Conservation (phyloP, 75 land plant genomes). For the Cupressus sempervirens region DNA sequence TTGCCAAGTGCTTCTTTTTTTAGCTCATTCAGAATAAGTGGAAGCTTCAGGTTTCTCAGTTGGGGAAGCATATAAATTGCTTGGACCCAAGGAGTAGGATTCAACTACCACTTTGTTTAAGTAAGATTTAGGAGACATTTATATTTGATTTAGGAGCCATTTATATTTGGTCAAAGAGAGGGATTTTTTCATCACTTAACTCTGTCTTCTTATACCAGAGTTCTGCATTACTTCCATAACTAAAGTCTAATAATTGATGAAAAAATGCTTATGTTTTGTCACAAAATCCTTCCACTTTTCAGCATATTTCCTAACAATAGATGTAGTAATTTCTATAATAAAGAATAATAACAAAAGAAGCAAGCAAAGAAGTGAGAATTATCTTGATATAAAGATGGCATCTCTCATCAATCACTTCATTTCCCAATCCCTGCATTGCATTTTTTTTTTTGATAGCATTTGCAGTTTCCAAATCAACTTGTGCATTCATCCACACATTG, state of each 20-base stretch:
- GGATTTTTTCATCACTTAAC: too few relatives aligned
- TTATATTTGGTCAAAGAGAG: too few relatives aligned
- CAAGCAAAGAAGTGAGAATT: neutral
- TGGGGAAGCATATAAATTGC: neutral
- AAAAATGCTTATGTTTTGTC: too few relatives aligned
- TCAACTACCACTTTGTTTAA: neutral
- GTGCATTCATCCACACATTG: neutral
- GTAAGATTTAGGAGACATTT: neutral
- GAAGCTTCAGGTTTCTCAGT: neutral
- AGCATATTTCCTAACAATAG: too few relatives aligned
- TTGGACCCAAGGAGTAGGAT: neutral
- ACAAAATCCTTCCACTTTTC: too few relatives aligned
- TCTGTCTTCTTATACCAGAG: too few relatives aligned
- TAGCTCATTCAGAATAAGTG: neutral
- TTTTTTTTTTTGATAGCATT: neutral
- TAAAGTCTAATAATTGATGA: too few relatives aligned
- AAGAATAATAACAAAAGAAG: conserved; percentile 2
- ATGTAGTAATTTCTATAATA: neutral
- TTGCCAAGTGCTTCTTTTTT: neutral
- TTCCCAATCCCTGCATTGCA: neutral
- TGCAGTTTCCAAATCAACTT: conserved; percentile 1
- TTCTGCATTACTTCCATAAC: too few relatives aligned
- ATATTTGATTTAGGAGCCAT: too few relatives aligned
- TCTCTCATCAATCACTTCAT: neutral
- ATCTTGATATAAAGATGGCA: neutral